phyloP scores from a whole-genome alignment of 129 eudicot species.

The Sambucus nigra region DNA sequence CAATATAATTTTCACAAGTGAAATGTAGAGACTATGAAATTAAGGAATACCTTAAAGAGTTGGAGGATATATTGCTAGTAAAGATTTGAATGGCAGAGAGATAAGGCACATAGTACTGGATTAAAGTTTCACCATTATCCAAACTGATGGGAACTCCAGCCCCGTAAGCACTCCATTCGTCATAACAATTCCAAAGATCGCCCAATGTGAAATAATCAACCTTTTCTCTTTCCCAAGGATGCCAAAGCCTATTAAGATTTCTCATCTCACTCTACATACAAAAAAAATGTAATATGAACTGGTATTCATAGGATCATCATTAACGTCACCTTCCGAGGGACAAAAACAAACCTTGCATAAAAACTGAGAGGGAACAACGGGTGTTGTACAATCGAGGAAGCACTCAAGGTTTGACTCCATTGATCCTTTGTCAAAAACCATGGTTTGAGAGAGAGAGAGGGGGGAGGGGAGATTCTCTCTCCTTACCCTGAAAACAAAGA shows the following conservation, averaged over 20 bases:
- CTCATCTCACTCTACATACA: constrained; percentile 50
- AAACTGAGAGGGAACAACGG: constrained; percentile 55
- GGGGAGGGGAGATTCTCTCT: constrained; percentile 27
- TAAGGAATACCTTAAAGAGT: constrained; percentile 40
- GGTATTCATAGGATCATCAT: neutral
- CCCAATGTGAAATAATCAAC: constrained; percentile 63
- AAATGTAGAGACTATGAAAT: neutral
- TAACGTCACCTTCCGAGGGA: too few relatives aligned
- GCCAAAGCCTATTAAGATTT: constrained; percentile 71
- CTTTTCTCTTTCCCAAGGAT: constrained; percentile 80
- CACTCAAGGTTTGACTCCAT: constrained; percentile 58
- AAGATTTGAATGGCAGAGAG: constrained; percentile 88
- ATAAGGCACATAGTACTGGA: constrained; percentile 86
- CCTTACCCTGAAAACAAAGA: constrained; percentile 18
- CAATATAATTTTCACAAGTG: neutral
- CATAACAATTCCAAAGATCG: constrained; percentile 82
- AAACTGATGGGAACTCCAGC: constrained; percentile 74
- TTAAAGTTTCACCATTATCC: constrained; percentile 52
- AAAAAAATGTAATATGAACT: neutral
- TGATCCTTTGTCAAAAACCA: constrained; percentile 26
- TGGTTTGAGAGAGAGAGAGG: constrained; percentile 1
- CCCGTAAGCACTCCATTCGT: constrained; percentile 96
- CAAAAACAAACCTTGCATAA: constrained; percentile 60
- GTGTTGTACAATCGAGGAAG: constrained; percentile 65
- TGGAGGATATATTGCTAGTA: constrained; percentile 59